Conservation (phyloP, 495 filamentous ascomycete genomes). For the Penicillium cosmopolitanum region DNA sequence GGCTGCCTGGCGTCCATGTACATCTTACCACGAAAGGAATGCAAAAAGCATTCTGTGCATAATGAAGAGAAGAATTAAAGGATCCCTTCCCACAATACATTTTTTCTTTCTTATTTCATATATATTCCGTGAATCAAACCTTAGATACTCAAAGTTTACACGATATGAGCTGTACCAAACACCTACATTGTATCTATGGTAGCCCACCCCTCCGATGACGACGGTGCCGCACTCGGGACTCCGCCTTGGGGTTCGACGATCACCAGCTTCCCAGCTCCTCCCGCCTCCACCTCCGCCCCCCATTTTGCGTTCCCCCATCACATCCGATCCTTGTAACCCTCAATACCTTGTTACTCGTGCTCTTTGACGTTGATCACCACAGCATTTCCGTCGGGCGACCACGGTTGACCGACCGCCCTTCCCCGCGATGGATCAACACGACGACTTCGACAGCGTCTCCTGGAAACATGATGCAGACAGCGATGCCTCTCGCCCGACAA, state of each 20-base stretch:
- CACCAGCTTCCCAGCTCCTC: conserved; percentile 27
- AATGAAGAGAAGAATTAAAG: conserved; percentile 2
- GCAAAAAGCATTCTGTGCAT: conserved; percentile 11
- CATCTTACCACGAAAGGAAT: conserved; percentile 15
- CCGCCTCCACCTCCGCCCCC: conserved; percentile 13
- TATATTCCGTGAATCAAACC: too few species aligned
- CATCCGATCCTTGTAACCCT: conserved; percentile 4
- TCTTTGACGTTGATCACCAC: conserved; percentile 5
- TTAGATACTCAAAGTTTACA: neutral
- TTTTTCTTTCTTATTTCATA: neutral
- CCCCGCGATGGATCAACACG: conserved; percentile 54
- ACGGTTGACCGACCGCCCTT: conserved; percentile 21
- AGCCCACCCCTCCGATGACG: conserved; percentile 26
- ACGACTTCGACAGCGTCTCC: conserved; percentile 63
- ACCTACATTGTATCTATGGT: too few species aligned
- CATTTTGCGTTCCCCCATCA: neutral
- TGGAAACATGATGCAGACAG: conserved; percentile 59
- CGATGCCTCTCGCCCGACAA: conserved; percentile 53
- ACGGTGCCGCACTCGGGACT: conserved; percentile 33
- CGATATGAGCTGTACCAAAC: neutral
- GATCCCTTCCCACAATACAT: neutral
- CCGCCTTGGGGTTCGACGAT: conserved; percentile 37
- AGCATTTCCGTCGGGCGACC: conserved; percentile 17
- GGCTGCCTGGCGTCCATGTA: conserved; percentile 18
- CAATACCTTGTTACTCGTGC: neutral